Evolutionary conservation across 139 green algal genomes (phyloP), one percentile per base, ranked within the genome.

Genomic region (Micractinium conductrix): DNA sequence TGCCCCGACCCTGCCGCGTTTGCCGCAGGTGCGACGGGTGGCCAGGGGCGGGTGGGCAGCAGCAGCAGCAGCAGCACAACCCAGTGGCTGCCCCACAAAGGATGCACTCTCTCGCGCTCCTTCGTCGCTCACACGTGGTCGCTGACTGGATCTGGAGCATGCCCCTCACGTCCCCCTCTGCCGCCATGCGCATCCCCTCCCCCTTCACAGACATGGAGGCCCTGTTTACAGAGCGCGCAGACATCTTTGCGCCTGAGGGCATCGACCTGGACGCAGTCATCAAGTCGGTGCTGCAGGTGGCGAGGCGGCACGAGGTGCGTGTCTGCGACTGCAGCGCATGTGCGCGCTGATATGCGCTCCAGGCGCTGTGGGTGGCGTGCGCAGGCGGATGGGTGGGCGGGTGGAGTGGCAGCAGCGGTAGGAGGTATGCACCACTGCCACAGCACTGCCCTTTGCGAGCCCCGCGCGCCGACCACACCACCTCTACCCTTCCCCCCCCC

Each of bases 201-300:
- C 35, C 19, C 24, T 45, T 26, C 12, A 40, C 63, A 12, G 94
- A 93, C 75, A 92, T 98, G 87, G 78, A 80, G 21, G 70, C 44
- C 4, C 82, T 98, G 53, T 96, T 96, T 44, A 28, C 5, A 0
- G 26, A 58, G 21, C 33, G 79, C 4, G 95, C 91, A 76, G 37
- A 95, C 89, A 90, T 98, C 17, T 68, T 4, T 6, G 3, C 26
- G 60, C 60, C 60, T 4, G 55, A 22, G 1, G 94, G 93, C 55
- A 93, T 98, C 22, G 94, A 98, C 80, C 80, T 98, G n/a, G 95
- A 98, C 78, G 78, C 35, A 22, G 93, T 97, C 70, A 87, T 97
- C 50, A 94, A 96, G 87, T 80, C 80, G 26, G 87, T 94, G 68
- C 89, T 97, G 82, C 81, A 80, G 9, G 84, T 96, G 82, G 91